Evolutionary conservation across 768 basidiomycete species (phyloP).

Genomic region (Russula lepida): DNA sequence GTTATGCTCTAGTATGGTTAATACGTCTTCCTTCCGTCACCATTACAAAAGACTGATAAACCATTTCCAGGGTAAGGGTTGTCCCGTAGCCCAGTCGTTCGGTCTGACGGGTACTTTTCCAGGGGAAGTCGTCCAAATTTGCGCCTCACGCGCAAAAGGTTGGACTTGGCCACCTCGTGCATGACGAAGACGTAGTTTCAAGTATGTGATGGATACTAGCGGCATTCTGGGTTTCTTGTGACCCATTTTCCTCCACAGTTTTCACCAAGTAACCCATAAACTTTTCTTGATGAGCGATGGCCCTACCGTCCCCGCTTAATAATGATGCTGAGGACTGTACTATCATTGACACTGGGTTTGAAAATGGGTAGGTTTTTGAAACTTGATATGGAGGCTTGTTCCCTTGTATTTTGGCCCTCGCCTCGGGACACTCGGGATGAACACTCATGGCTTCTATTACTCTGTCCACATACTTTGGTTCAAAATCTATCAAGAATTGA

Average conservation of each 20-base stretch:
- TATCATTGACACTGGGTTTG: too few species aligned
- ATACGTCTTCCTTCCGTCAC: slow-evolving; percentile 22
- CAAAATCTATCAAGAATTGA: too few species aligned
- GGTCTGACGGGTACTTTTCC: slow-evolving; percentile 8
- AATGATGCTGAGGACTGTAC: neutral
- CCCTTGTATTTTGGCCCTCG: too few species aligned
- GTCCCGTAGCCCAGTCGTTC: neutral
- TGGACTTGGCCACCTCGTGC: slow-evolving; percentile 72
- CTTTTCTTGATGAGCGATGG: neutral
- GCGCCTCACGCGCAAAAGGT: slow-evolving; percentile 92
- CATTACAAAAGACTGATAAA: neutral
- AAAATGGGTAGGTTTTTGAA: too few species aligned
- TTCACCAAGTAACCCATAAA: slow-evolving; percentile 27
- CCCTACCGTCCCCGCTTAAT: neutral
- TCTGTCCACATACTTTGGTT: too few species aligned
- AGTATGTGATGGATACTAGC: slow-evolving; percentile 40
- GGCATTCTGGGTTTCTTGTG: neutral
- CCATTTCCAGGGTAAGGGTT: slow-evolving; percentile 11
- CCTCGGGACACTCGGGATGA: too few species aligned
- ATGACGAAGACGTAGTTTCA: slow-evolving; percentile 84
- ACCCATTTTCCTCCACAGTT: slow-evolving; percentile 24
- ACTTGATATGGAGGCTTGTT: too few species aligned
- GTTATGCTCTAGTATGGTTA: slow-evolving; percentile 90
- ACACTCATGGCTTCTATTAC: too few species aligned
- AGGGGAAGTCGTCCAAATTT: slow-evolving; percentile 95